These are phyloP conservation scores for Dioszegia hungarica DNA, from an alignment of 768 basidiomycete genomes.

Conservation along the genomic window DNA sequence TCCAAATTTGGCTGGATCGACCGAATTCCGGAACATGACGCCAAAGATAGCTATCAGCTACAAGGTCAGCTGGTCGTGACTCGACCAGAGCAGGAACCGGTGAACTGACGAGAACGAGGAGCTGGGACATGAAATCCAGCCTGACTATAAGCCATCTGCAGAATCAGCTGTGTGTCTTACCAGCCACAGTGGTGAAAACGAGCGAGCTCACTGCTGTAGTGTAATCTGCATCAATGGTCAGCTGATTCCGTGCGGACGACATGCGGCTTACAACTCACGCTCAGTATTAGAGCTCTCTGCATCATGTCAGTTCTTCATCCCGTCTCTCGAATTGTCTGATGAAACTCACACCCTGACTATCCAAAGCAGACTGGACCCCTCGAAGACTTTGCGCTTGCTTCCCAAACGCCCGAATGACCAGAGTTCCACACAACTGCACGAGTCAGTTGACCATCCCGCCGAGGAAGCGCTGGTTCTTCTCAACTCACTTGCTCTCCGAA, in stretches of 20 bases:
- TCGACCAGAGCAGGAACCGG: not conserved
- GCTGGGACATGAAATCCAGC: conserved; percentile 56
- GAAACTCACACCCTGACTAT: conserved; percentile 25
- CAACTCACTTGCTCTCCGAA: conserved; percentile 26
- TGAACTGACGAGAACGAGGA: not conserved
- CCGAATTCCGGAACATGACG: conserved; percentile 57
- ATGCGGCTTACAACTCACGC: not conserved
- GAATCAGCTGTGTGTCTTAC: not conserved
- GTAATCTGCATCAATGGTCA: conserved; percentile 11
- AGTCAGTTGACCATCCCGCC: not conserved
- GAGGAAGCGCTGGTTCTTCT: too few species aligned
- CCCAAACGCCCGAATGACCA: conserved; percentile 37
- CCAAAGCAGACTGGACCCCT: conserved; percentile 22
- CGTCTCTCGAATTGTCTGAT: too few species aligned
- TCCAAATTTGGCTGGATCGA: conserved; percentile 61
- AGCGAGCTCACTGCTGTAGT: conserved; percentile 13
- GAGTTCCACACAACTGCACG: conserved; percentile 18
- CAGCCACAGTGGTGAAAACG: not conserved
- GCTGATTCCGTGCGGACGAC: not conserved
- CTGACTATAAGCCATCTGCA: conserved; percentile 58
- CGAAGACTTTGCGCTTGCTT: conserved; percentile 18
- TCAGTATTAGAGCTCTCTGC: conserved; percentile 8
- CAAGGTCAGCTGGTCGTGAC: not conserved
- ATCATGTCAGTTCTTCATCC: conserved; percentile 1
- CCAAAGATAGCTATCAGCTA: conserved; percentile 65